Evolutionary conservation across 2,329 filamentous ascomycete species (phyloP).

Genomic region (Annulohypoxylon truncatum): DNA sequence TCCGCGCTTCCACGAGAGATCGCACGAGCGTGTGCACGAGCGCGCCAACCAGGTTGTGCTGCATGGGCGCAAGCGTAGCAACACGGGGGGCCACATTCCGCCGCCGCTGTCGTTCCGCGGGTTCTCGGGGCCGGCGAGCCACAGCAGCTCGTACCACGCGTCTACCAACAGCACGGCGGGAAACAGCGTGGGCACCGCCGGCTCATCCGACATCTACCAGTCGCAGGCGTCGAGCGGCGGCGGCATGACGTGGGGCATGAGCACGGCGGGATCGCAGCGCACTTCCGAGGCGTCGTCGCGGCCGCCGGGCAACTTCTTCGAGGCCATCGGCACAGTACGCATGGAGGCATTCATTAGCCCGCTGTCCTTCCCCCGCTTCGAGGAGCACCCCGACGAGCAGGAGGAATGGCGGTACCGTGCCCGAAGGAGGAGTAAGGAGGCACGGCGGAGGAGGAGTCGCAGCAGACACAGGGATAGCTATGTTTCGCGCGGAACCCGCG

Average conservation of each 20-base stretch:
- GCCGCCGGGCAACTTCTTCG: conserved; percentile 75
- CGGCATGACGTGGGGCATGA: conserved; percentile 59
- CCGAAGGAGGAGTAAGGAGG: conserved; percentile 67
- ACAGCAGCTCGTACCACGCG: conserved; percentile 57
- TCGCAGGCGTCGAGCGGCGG: conserved; percentile 61
- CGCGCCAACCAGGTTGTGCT: conserved; percentile 59
- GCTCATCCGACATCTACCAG: conserved; percentile 71
- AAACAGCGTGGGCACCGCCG: conserved; percentile 67
- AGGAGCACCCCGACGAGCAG: conserved; percentile 61
- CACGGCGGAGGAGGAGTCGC: conserved; percentile 63
- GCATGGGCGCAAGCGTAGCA: conserved; percentile 89
- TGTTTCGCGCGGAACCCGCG: conserved; percentile 57
- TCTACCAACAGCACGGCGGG: conserved; percentile 68
- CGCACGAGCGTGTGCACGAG: conserved; percentile 54
- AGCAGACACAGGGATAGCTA: conserved; percentile 66
- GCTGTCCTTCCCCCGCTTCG: conserved; percentile 61
- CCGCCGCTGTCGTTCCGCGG: conserved; percentile 81
- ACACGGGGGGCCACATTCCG: conserved; percentile 80
- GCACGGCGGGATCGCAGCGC: conserved; percentile 59
- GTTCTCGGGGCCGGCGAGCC: conserved; percentile 71
- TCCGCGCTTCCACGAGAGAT: conserved; percentile 73
- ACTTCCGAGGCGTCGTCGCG: conserved; percentile 67
- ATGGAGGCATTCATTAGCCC: conserved; percentile 96
- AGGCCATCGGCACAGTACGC: conserved; percentile 87
- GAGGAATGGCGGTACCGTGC: conserved; percentile 62